Evolutionary conservation across 2,329 filamentous ascomycete species (phyloP).

Genomic region (Epichloe coenophiala): DNA sequence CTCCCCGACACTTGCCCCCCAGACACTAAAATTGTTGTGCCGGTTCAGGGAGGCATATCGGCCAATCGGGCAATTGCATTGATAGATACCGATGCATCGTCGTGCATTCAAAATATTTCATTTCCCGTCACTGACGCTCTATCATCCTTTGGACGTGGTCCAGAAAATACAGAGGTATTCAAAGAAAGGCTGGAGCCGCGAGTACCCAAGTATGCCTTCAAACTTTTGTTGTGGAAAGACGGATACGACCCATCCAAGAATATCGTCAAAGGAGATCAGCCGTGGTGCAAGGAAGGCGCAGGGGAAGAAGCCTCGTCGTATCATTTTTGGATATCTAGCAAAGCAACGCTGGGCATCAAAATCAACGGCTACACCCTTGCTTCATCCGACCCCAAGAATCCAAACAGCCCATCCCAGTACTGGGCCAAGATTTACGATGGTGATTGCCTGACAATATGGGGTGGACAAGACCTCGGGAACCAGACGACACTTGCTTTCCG

Average conservation of each 20-base stretch:
- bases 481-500: slow-evolving; percentile 36
- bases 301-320: slow-evolving; percentile 38
- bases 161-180: slow-evolving; percentile 55
- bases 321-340: slow-evolving; percentile 65
- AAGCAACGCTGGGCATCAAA: slow-evolving; percentile 60
- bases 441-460: slow-evolving; percentile 64
- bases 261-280: slow-evolving; percentile 38
- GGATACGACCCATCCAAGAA: slow-evolving; percentile 48
- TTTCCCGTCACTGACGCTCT: slow-evolving; percentile 54
- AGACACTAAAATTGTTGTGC: slow-evolving; percentile 23
- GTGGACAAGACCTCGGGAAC: slow-evolving; percentile 26
- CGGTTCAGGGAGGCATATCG: slow-evolving; percentile 17
- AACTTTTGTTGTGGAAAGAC: slow-evolving; percentile 60
- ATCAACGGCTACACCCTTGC: slow-evolving; percentile 60
- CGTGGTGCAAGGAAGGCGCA: slow-evolving; percentile 21
- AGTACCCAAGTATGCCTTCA: slow-evolving; percentile 71
- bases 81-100: slow-evolving; percentile 52
- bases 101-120: slow-evolving; percentile 47
- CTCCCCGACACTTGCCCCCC: slow-evolving; percentile 24
- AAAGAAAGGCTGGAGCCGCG: slow-evolving; percentile 48
- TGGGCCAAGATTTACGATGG: slow-evolving; percentile 64
- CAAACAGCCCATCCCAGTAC: slow-evolving; percentile 38
- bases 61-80: slow-evolving; percentile 43
- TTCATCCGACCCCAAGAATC: slow-evolving; percentile 40
- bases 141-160: slow-evolving; percentile 65